These are phyloP conservation scores for Tillandsia leiboldiana DNA, from an alignment of 176 grass and related monocot species.

Conservation along the genomic window DNA sequence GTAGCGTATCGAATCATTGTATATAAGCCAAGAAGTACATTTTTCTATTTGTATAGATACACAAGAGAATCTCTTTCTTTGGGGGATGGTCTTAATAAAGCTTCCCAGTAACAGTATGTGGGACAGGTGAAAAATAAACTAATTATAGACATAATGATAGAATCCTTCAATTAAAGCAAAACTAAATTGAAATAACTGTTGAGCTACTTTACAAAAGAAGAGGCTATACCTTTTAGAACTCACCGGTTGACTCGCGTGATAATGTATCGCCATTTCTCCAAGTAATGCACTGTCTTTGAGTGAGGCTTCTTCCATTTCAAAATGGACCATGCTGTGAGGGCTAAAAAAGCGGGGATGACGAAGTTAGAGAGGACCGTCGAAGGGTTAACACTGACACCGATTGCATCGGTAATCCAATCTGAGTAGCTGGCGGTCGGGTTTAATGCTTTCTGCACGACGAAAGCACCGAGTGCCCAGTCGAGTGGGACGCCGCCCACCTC, in stretches of 20 bases:
- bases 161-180: no score
- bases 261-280: constrained; percentile 69
- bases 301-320: constrained; percentile 45
- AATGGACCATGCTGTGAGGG: constrained; percentile 50
- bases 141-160: no score
- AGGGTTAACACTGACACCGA: constrained; percentile 30
- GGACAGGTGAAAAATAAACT: no score
- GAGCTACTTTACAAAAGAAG: no score
- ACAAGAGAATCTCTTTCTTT: no score
- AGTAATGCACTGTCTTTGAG: constrained; percentile 54
- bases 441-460: constrained; percentile 44
- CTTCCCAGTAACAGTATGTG: no score
- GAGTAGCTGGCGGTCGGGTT: constrained; percentile 28
- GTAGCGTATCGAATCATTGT: no score
- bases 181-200: no score
- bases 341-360: constrained; percentile 35
- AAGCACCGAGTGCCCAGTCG: constrained; percentile 87
- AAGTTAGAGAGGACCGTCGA: constrained; percentile 29
- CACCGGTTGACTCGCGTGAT: constrained; percentile 49
- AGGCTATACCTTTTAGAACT: neutral
- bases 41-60: no score
- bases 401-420: constrained; percentile 19
- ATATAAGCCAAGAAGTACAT: no score
- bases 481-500: constrained; percentile 47
- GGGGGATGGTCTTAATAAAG: no score